Evolutionary conservation across 768 basidiomycete genomes (phyloP), one percentile per base, ranked within the genome.

Genomic region (Naganishia randhawae): DNA sequence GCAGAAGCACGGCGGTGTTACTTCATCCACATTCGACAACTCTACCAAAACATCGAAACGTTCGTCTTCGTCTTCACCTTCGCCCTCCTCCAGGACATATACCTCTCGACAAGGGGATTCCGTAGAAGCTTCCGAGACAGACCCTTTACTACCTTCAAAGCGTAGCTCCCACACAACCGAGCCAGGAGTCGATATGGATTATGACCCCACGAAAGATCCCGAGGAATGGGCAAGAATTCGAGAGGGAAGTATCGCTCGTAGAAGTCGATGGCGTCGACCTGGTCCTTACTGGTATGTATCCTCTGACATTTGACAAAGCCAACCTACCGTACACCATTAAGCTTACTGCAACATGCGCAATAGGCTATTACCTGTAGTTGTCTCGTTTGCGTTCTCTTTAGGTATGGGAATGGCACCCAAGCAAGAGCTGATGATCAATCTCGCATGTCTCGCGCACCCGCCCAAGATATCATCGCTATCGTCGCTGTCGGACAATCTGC

Each of bases 361-460:
- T 50, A 78, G 78, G 78, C 51, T 80, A 6, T 73, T 76, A 39
- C 73, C 74, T 1, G 74, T 78, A 55, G 67, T 78, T 27, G 55
- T 74, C 13, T 73, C 72, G 10, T 69, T 71, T n/a, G 71, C 78
- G 3, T 51, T 77, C 1, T 67, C 70, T 9, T 8, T 78, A 16
- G 78, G 78, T 7, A 77, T 77, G 76, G 71, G 71, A 14, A 69
- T 74, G 17, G 77, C 77, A 11, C 78, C 78, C 2, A 73, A 72
- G 53, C 68, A 67, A 19, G 78, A 80, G 63, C 45, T 80, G 19
- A 74, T 64, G 50, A 75, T 80, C 70, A 77, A 76, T 65, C 66
- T 80, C 32, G 78, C 77, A 14, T 80, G 78, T 73, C 68, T 80
- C 19, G 69, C 78, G 16, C 76, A 78, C 67, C 77, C 78, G 8